Conservation (phyloP, 2,329 filamentous ascomycete species). For the Xylariaceae sp. region DNA sequence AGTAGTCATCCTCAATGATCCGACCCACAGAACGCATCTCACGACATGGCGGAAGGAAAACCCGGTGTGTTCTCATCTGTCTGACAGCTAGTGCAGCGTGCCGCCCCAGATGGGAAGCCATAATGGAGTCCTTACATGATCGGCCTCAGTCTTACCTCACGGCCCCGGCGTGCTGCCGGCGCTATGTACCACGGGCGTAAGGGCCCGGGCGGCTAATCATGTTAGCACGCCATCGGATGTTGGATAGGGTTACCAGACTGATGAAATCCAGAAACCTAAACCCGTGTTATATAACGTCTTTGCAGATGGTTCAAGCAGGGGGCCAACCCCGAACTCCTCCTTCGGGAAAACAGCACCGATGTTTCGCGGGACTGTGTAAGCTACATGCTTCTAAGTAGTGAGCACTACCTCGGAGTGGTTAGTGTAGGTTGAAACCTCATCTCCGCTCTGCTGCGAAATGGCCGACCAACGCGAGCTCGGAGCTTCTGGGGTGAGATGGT, state of each 20-base stretch:
- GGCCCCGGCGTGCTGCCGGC: neutral
- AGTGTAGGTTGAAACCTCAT: neutral
- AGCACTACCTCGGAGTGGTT: constrained; percentile 1
- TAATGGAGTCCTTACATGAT: neutral
- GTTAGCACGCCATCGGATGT: neutral
- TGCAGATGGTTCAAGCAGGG: neutral
- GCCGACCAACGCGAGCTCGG: constrained; percentile 1
- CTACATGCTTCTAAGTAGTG: too few species aligned
- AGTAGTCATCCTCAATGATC: neutral
- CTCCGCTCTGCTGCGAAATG: neutral
- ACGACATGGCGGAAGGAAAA: neutral
- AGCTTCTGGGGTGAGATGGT: constrained; percentile 2
- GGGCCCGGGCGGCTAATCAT: neutral
- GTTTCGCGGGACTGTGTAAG: neutral
- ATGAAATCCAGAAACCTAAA: neutral
- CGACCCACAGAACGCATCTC: neutral
- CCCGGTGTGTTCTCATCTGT: constrained; percentile 2
- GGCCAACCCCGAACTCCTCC: neutral
- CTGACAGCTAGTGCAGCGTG: constrained; percentile 4
- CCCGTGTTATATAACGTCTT: too few species aligned
- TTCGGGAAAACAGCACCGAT: constrained; percentile 11
- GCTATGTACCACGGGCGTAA: neutral
- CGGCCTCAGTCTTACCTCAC: neutral
- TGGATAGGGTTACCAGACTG: neutral
- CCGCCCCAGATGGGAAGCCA: neutral